Evolutionary conservation across 1,284 basidiomycete genomes (phyloP), one percentile per base, ranked within the genome.

Genomic region (Xerocomus nothofagi): DNA sequence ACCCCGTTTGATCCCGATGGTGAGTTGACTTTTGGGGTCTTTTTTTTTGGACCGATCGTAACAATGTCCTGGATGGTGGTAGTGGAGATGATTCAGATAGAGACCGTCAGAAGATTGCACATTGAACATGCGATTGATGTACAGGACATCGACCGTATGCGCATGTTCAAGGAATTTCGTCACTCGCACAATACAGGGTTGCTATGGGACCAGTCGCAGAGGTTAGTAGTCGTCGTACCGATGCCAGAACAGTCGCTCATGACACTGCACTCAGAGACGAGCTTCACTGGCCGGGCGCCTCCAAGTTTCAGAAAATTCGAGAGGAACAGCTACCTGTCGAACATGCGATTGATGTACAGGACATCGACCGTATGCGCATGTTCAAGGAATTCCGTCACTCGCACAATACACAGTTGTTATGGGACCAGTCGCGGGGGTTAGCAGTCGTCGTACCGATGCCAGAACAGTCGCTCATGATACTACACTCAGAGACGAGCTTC

Each of bases 41-140:
- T n/a, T n/a, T n/a, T n/a, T n/a, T n/a, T n/a, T n/a, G n/a, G n/a
- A n/a, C n/a, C n/a, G n/a, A n/a, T n/a, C n/a, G n/a, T 39, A 27
- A 36, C n/a, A 26, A 24, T 12, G 1, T 36, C 5, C 44, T 24
- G 41, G 15, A 20, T 20, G 34, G n/a, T 39, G 21, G 6, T 24
- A 79, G 81, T 71, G 50, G 74, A 79, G 56, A 65, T 73, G 12
- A 76, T 84, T 14, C 63, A 74, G 21, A 56, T 76, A 0, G 75
- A 81, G 60, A 70, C 78, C 0, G 63, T 71, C 6, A 66, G 69
- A n/a, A 64, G 70, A 3, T 58, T 84, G 1, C 45, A 67, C 21
- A 36, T 45, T 0, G 43, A 62, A 0, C 57, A 76, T 40, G 52
- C 60, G 0, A 40, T 81, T 1, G 59, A 68, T 0, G 51, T 65